phyloP scores from a whole-genome alignment of 169 alveolate species.

The Babesia ovis region DNA sequence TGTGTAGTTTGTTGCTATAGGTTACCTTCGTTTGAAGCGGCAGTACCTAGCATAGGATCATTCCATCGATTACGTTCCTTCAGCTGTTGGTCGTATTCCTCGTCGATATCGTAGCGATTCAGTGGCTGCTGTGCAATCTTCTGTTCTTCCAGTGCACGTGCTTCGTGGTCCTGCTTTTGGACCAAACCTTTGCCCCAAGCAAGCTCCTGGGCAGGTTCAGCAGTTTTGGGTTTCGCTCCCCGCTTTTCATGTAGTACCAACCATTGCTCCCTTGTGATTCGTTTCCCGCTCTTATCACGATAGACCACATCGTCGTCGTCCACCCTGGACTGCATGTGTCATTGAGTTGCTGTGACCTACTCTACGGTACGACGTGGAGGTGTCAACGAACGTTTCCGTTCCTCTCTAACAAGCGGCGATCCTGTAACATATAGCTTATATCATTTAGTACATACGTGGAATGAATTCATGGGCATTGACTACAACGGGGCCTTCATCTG shows the following conservation, averaged over 20 bases:
- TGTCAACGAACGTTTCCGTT: slow-evolving; percentile 36
- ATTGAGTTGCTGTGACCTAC: slow-evolving; percentile 20
- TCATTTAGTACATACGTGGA: background rate
- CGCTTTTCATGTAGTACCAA: slow-evolving; percentile 24
- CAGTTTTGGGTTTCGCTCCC: background rate
- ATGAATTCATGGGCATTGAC: slow-evolving; percentile 25
- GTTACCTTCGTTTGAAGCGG: background rate
- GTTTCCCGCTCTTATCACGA: slow-evolving; percentile 63
- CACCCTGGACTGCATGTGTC: background rate
- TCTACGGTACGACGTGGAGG: slow-evolving; percentile 56
- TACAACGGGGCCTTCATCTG: slow-evolving; percentile 27
- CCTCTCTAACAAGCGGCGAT: background rate
- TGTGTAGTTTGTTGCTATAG: no score
- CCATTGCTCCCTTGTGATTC: slow-evolving; percentile 61
- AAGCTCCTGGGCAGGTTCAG: slow-evolving; percentile 30
- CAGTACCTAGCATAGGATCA: slow-evolving; percentile 42
- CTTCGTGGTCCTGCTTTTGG: slow-evolving; percentile 49
- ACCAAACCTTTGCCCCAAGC: slow-evolving; percentile 70
- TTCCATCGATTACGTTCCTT: slow-evolving; percentile 40
- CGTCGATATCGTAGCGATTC: slow-evolving; percentile 59
- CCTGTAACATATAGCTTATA: background rate
- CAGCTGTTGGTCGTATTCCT: slow-evolving; percentile 51
- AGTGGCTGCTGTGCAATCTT: slow-evolving; percentile 39
- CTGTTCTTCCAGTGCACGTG: slow-evolving; percentile 30
- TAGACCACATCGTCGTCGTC: slow-evolving; percentile 60